Conservation (phyloP, 805 yeast genomes). For the Cyberlindnera saturnus region DNA sequence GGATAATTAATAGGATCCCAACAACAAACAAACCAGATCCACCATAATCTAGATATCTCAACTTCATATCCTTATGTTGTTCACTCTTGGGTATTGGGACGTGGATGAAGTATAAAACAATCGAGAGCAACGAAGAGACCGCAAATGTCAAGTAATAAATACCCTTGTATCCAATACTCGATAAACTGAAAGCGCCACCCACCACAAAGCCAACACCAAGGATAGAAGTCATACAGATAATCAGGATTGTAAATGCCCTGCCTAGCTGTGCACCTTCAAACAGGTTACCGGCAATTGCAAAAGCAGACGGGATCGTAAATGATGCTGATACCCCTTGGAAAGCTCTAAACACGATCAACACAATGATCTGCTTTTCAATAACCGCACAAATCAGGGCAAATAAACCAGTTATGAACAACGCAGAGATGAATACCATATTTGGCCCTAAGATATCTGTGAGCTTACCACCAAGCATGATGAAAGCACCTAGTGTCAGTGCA, state of each 20-base stretch:
- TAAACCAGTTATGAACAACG: slow-evolving; percentile 21
- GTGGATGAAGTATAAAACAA: slow-evolving; percentile 25
- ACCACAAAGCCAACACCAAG: slow-evolving; percentile 35
- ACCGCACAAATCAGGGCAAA: slow-evolving; percentile 31
- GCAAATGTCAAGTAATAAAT: slow-evolving; percentile 35
- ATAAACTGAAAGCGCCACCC: slow-evolving; percentile 39
- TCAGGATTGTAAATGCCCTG: slow-evolving; percentile 22
- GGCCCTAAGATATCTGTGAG: slow-evolving; percentile 37
- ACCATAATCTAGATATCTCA: slow-evolving; percentile 30
- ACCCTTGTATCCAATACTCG: slow-evolving; percentile 34
- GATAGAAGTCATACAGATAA: slow-evolving; percentile 24
- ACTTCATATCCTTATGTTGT: slow-evolving; percentile 11
- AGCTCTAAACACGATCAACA: slow-evolving; percentile 37
- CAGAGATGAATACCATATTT: slow-evolving; percentile 24
- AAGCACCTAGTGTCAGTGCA: slow-evolving; percentile 38
- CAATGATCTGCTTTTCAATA: slow-evolving; percentile 28
- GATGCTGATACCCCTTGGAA: slow-evolving; percentile 41
- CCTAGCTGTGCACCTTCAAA: slow-evolving; percentile 25
- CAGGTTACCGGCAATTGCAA: slow-evolving; percentile 27
- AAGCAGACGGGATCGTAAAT: slow-evolving; percentile 32
- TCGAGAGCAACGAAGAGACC: slow-evolving; percentile 15
- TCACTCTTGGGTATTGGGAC: slow-evolving; percentile 25
- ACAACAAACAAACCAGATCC: slow-evolving; percentile 29
- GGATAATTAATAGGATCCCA: slow-evolving; percentile 32
- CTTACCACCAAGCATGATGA: slow-evolving; percentile 37